These are phyloP conservation scores for Chenopodium berlandieri DNA, from an alignment of 148 eudicot genomes.

Conservation along the genomic window DNA sequence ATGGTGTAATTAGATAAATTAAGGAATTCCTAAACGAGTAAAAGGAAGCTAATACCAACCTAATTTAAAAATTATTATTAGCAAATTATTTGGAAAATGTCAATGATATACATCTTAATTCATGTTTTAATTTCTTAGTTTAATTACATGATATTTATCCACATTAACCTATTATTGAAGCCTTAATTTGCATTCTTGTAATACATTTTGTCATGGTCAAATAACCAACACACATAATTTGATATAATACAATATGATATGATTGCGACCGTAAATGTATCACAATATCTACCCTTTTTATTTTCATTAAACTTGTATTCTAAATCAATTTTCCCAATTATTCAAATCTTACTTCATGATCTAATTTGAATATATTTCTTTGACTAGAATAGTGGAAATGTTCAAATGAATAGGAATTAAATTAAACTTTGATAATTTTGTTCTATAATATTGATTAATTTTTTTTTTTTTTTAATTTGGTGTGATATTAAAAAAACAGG, in stretches of 20 bases:
- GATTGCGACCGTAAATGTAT: not conserved
- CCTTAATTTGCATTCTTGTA: too few species aligned
- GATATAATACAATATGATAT: not conserved
- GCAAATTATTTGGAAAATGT: too few species aligned
- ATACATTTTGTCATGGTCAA: too few species aligned
- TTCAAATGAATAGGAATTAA: not conserved
- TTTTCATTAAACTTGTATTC: not conserved
- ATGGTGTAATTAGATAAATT: too few species aligned
- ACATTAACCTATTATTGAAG: too few species aligned
- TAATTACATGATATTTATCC: too few species aligned
- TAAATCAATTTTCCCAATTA: not conserved
- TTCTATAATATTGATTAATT: not conserved
- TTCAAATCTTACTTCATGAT: not conserved
- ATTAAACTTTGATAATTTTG: not conserved
- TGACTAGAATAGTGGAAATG: slow-evolving; percentile 12
- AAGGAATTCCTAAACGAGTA: too few species aligned
- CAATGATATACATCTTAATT: too few species aligned
- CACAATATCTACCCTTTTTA: not conserved
- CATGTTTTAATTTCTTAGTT: too few species aligned
- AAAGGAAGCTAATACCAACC: too few species aligned
- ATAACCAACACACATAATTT: too few species aligned
- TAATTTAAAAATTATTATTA: too few species aligned
- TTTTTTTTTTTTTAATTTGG: not conserved
- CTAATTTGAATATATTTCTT: slow-evolving; percentile 1
- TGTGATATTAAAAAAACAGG: slow-evolving; percentile 34